phyloP scores from a whole-genome alignment of 768 basidiomycete species.

The Termitomyces sp. region DNA sequence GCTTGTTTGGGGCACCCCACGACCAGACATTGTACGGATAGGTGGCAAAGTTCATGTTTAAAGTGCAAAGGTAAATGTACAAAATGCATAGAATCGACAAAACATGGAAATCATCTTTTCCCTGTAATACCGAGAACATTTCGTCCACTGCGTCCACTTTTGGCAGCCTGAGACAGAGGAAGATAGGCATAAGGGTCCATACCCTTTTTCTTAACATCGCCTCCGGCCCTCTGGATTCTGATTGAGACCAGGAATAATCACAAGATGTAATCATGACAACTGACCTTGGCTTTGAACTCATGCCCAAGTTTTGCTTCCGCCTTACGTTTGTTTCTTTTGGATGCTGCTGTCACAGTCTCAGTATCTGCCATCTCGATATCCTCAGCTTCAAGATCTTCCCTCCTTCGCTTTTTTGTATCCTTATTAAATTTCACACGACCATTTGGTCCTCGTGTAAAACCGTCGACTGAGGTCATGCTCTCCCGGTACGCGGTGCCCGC shows the following conservation, averaged over 20 bases:
- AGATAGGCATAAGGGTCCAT: constrained; percentile 94
- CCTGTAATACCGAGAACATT: constrained; percentile 53
- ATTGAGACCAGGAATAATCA: constrained; percentile 6
- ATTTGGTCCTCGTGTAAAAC: constrained; percentile 77
- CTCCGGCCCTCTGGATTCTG: constrained; percentile 75
- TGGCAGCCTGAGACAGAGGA: constrained; percentile 76
- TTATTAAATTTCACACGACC: constrained; percentile 95
- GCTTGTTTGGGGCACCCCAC: constrained; percentile 68
- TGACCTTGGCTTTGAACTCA: constrained; percentile 95
- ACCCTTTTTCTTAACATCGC: constrained; percentile 84
- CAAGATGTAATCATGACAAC: constrained; percentile 17
- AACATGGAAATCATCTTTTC: constrained; percentile 40
- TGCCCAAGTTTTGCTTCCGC: constrained; percentile 55
- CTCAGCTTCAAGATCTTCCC: constrained; percentile 57
- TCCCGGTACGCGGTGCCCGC: constrained; percentile 83
- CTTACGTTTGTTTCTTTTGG: constrained; percentile 54
- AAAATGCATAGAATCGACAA: constrained; percentile 7
- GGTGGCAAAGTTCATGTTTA: constrained; percentile 2
- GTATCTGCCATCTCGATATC: constrained; percentile 78
- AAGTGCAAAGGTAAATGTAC: constrained; percentile 5
- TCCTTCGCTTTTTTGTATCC: constrained; percentile 88
- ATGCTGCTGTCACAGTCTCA: constrained; percentile 35
- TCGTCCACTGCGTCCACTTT: constrained; percentile 38
- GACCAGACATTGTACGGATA: constrained; percentile 71
- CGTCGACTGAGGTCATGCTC: constrained; percentile 79